Percentiles rank a stretch among this genome's conserved stretches.
phyloP scores from a whole-genome alignment of 306 rosid species.

The Adenanthera pavonina region DNA sequence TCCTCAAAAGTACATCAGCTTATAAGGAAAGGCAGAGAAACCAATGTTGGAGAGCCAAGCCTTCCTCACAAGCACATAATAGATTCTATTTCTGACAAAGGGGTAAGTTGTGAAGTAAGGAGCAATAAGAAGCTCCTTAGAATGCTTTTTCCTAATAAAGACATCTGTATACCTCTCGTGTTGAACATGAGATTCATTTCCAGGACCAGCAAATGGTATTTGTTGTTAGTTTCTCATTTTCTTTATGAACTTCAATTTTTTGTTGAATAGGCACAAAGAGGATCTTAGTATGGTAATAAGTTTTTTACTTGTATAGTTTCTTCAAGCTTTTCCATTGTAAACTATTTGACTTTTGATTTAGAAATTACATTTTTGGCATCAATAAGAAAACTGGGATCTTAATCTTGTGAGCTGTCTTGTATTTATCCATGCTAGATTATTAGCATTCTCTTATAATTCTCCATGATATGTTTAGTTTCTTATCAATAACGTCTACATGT shows the following conservation, averaged over 20 bases:
- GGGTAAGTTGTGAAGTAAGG: slow-evolving; percentile 44
- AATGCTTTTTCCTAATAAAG: slow-evolving; percentile 42
- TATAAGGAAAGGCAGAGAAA: slow-evolving; percentile 42
- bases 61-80: slow-evolving; percentile 37
- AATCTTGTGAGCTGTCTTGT: background rate
- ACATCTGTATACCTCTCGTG: slow-evolving; percentile 41
- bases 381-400: background rate
- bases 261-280: background rate
- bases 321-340: background rate
- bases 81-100: slow-evolving; percentile 41
- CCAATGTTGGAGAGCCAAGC: slow-evolving; percentile 40
- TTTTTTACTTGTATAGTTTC: background rate
- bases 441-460: background rate
- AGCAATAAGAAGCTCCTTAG: slow-evolving; percentile 31
- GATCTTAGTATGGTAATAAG: background rate
- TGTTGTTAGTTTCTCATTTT: slow-evolving; percentile 20
- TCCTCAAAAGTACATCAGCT: slow-evolving; percentile 43
- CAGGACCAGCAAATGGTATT: slow-evolving; percentile 51
- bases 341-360: slow-evolving; percentile 14
- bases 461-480: background rate
- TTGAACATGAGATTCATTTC: slow-evolving; percentile 46
- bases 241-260: background rate
- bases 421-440: background rate
- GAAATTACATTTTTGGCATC: slow-evolving; percentile 6
- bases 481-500: background rate